Conservation (phyloP, 23 red algal species). For the Gracilariopsis chorda region DNA sequence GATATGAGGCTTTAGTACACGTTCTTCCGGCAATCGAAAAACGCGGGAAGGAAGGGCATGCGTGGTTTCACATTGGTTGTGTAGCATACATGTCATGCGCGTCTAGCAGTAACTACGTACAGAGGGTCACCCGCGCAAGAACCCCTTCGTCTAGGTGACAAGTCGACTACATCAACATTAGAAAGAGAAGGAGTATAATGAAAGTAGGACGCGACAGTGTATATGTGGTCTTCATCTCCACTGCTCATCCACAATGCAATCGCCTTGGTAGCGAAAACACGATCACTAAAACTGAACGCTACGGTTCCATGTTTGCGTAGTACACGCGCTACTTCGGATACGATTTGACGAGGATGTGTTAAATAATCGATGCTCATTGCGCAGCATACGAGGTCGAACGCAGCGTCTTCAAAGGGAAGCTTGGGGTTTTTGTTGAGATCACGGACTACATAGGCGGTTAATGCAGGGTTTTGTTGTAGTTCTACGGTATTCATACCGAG, state of each 20-base stretch:
- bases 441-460: constrained; percentile 38
- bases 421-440: constrained; percentile 63
- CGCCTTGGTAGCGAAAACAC: constrained; percentile 83
- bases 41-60: too few relatives aligned
- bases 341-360: constrained; percentile 46
- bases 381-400: constrained; percentile 81
- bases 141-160: constrained; percentile 21
- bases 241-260: constrained; percentile 68
- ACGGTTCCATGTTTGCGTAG: constrained; percentile 51
- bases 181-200: constrained; percentile 66
- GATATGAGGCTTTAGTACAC: too few relatives aligned
- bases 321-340: constrained; percentile 69
- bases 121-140: constrained; percentile 59
- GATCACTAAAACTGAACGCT: constrained; percentile 67
- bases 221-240: constrained; percentile 78
- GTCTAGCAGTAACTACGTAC: constrained; percentile 63
- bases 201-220: constrained; percentile 66
- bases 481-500: constrained; percentile 80
- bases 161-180: constrained; percentile 15
- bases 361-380: constrained; percentile 87
- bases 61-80: too few relatives aligned
- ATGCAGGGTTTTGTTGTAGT: constrained; percentile 50
- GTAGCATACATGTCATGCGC: neutral
- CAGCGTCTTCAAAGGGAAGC: constrained; percentile 45
- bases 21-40: too few relatives aligned